Evolutionary conservation across 768 basidiomycete genomes (phyloP), one percentile per base, ranked within the genome.

Genomic region (Mycena polygramma): DNA sequence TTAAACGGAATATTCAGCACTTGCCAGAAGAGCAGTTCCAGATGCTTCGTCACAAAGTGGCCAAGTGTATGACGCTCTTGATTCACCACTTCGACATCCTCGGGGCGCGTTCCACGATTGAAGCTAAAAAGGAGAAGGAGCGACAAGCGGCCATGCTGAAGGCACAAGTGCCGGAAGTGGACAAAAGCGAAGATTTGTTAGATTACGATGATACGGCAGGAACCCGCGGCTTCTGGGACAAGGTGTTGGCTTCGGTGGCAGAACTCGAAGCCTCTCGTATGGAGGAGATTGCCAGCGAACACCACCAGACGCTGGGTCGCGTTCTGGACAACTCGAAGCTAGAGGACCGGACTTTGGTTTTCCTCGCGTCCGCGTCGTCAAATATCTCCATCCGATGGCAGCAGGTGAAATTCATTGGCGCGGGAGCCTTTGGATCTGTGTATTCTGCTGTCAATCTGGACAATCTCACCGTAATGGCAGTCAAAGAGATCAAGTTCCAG

Each of bases 381-480:
- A 98, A 97, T 75, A 95, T 98, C 71, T 94, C 96, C 4, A 92
- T 99, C 70, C 90, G 94, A 48, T 99, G 98, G 98, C 97, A 98
- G 79, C 98, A 99, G 82, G 96, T 97, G 17, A 91, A 93, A 67
- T 98, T 98, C 83, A 98, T 99, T 74, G 98, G 97, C 59, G 92
- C 96, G n/a, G 98, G 98, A 19, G 97, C 98, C 11, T 98, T 98
- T 80, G 98, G 98, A 24, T 97, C 95, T n/a, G 98, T 99, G n/a
- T 99, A 99, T 79, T 89, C 96, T 55, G 98, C 97, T 20, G 93
- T 98, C 81, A 99, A 99, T 79, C 87, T 99, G 64, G 98, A 99
- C 77, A 92, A 94, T 1, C 95, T 97, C 54, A 93, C 94, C 51
- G 90, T 98, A 70, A 98, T 99, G 96, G 98, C 98, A 11, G 98